Base-by-base conservation (phyloP, 116 monocot species). In the Iris pallida region DNA sequence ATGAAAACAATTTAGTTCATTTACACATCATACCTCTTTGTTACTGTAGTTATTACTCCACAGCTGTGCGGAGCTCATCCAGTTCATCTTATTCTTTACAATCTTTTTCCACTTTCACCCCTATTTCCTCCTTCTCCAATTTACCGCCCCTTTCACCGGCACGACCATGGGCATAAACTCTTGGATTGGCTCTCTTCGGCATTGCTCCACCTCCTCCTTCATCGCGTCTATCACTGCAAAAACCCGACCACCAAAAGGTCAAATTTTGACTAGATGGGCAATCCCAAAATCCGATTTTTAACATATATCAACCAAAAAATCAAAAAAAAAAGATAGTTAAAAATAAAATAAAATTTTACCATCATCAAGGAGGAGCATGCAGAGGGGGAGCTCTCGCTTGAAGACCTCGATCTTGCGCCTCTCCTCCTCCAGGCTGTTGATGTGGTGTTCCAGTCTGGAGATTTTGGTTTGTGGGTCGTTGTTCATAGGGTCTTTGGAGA, bases 361-460 rank as follows among this genome's bases (percentile, higher is more conserved):
- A 12, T 85, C 71, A 42, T 60, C 18, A 41, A 86, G 55, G 20
- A 86, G 72, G 45, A 58, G 49, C 65, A 75, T 73, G 65, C 75
- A 73, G 58, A 85, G 59, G 20, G 85, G 79, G 40, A 88, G 73
- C 54, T 85, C 84, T 5, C 82, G 67, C 65, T 79, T 79, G 59
- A 88, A 88, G 3, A 74, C 74, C 43, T 71, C 81, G 69, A 94
- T 90, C 81, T 94, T 90, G 14, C 47, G 13, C 58, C 79, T 71
- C 79, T 94, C 94, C 16, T 83, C 88, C 30, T 90, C 90, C 14
- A 90, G 69, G 10, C 63, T 70, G 18, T 61, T 45, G 40, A 90
- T 52, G 61, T 61, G 80, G 12, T 83, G 83, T 61, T 85, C 83
- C 59, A 90, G 61, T 66, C 64, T 73, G 12, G 57, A 55, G 17